Base-by-base conservation (phyloP, 768 basidiomycete genomes). In the Tephrocybe sp. region DNA sequence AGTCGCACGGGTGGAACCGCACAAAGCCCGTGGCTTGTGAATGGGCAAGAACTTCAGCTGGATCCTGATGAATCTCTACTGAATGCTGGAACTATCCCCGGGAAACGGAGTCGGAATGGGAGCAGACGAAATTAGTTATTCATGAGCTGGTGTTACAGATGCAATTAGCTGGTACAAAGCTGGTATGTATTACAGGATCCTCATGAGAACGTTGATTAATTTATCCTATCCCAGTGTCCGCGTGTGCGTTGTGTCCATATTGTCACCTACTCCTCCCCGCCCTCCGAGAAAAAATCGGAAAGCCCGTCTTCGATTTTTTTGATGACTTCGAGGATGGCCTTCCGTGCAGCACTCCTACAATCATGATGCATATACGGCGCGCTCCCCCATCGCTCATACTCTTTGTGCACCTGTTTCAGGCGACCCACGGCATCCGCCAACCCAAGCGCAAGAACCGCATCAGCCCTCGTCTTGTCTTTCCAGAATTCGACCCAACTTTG, bases 311-410 rank as follows among this genome's bases (percentile, higher is more conserved):
- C 83, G 11, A 86, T 72, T 11, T 68, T 67, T 62, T 74, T 83
- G 32, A 86, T 71, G 46, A 75, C 67, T 36, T 83, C 83, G 19
- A 65, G 63, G 38, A 89, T 79, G 38, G 74, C 73, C 56, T 75
- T 75, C 62, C 77, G 77, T 19, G 86, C 87, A 18, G 70, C 64
- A 58, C 70, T 65, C 60, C 83, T 74, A 68, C 87, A 89, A 49
- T 88, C 87, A 49, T 80, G 83, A 57, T 88, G 84, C 87, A 89
- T 88, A 60, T 87, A 86, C n/a, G 83, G 82, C 50, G 82, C 82
- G 51, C 77, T 79, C 2, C 86, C 84, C 81, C 83, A 83, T 45
- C 80, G 71, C 49, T 87, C 86, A 51, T 83, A 85, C 47, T 87
- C 84, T 65, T 82, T 83, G 57, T 80, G 68, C 28, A 89, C 73